These are phyloP conservation scores for Plasmodium adleri DNA, from an alignment of 169 alveolate species.

Conservation along the genomic window DNA sequence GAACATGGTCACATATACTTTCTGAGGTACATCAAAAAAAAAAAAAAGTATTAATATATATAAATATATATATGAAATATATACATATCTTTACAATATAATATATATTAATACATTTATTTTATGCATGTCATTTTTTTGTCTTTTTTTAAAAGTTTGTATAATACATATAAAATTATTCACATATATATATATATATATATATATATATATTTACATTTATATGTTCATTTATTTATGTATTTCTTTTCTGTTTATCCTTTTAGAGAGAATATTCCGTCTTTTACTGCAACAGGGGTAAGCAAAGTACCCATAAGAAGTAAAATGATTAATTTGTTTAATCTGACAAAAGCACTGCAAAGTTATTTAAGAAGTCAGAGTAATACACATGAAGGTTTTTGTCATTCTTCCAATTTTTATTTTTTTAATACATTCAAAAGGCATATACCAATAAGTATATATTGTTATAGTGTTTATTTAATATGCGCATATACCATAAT, in stretches of 20 bases:
- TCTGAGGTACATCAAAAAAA: constrained; percentile 29
- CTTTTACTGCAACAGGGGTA: constrained; percentile 57
- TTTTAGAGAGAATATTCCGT: constrained; percentile 63
- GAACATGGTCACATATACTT: constrained; percentile 70
- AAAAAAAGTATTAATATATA: too few relatives aligned
- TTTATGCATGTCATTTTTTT: too few relatives aligned
- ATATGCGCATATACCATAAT: constrained; percentile 52
- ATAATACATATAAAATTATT: not conserved
- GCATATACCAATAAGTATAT: constrained; percentile 61
- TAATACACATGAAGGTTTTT: constrained; percentile 73
- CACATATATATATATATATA: not conserved
- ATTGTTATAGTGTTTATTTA: constrained; percentile 56
- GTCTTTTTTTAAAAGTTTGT: not conserved
- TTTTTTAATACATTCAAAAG: constrained; percentile 61
- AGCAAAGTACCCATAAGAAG: constrained; percentile 46
- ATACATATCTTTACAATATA: not conserved
- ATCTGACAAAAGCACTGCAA: constrained; percentile 45
- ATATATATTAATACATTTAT: not conserved
- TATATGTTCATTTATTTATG: not conserved
- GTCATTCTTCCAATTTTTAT: constrained; percentile 67
- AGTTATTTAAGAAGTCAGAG: constrained; percentile 71
- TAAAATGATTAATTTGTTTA: constrained; percentile 48
- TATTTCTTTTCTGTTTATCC: constrained; percentile 5
- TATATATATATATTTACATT: not conserved
- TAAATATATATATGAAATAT: not conserved